These are phyloP conservation scores for Combretum micranthum DNA, from an alignment of 345 rosid species.

Conservation along the genomic window DNA sequence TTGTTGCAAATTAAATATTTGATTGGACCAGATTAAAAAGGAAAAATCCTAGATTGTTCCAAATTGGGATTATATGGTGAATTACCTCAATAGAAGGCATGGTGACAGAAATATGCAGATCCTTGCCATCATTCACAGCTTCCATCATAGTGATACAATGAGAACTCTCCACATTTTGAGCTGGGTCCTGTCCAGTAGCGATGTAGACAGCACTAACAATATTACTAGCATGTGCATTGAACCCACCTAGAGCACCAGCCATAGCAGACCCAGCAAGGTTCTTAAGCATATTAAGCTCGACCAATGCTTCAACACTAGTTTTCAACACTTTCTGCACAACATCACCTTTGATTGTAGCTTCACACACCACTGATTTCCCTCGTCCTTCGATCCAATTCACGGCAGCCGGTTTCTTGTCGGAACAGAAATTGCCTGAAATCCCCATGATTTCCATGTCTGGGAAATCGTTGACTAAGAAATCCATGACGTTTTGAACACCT, in stretches of 20 bases:
- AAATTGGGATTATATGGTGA: neutral
- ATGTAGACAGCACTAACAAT: slow-evolving; percentile 28
- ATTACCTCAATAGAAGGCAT: slow-evolving; percentile 40
- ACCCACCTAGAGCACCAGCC: slow-evolving; percentile 47
- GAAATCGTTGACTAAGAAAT: slow-evolving; percentile 28
- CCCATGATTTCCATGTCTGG: slow-evolving; percentile 41
- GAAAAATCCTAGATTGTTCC: too few relatives aligned
- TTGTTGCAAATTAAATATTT: too few relatives aligned
- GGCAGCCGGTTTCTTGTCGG: slow-evolving; percentile 43
- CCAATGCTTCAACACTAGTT: slow-evolving; percentile 26
- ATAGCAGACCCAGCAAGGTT: slow-evolving; percentile 39
- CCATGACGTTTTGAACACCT: slow-evolving; percentile 39
- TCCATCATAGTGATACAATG: slow-evolving; percentile 47
- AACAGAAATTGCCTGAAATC: slow-evolving; percentile 36
- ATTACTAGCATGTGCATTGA: slow-evolving; percentile 42
- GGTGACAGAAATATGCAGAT: slow-evolving; percentile 36
- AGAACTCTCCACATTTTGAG: slow-evolving; percentile 41
- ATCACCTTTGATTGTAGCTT: slow-evolving; percentile 28
- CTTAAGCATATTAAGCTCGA: slow-evolving; percentile 43
- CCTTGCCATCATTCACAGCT: slow-evolving; percentile 31
- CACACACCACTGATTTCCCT: slow-evolving; percentile 41
- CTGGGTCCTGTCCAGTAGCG: slow-evolving; percentile 46
- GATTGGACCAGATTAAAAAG: too few relatives aligned
- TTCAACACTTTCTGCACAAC: slow-evolving; percentile 33
- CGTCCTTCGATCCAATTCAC: slow-evolving; percentile 47